Percentiles rank a stretch among this genome's conserved stretches.
phyloP scores from a whole-genome alignment of 331 rosid genomes.

The Erythrophleum ivorense region DNA sequence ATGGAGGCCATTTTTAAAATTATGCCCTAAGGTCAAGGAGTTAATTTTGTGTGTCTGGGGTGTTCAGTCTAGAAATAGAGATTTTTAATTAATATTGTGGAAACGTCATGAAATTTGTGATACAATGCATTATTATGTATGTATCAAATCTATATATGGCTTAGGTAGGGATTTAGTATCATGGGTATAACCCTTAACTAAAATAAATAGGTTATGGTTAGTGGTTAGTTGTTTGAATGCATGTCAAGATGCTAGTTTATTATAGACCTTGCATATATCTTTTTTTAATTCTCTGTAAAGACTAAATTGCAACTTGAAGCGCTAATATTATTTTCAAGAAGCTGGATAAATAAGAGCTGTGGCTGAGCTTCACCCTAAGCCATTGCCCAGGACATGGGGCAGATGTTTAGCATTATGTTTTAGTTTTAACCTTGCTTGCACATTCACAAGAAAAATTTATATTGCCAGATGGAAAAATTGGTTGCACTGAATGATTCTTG shows the following conservation, averaged over 20 bases:
- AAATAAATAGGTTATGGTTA: background rate
- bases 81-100: background rate
- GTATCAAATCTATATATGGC: background rate
- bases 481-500: constrained; percentile 1
- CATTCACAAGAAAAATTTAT: constrained; percentile 2
- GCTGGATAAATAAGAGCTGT: background rate
- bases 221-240: background rate
- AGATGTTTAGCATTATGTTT: background rate
- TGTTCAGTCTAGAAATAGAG: background rate
- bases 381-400: constrained; percentile 6
- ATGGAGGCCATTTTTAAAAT: constrained; percentile 21
- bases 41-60: background rate
- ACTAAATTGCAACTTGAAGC: background rate
- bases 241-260: background rate
- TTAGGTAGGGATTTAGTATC: background rate
- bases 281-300: background rate
- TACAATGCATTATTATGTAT: constrained; percentile 7
- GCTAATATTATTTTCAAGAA: background rate
- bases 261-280: background rate
- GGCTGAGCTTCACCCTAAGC: constrained; percentile 1
- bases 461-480: background rate
- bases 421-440: constrained; percentile 14
- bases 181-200: constrained; percentile 15
- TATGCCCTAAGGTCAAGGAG: constrained; percentile 21
- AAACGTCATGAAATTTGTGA: constrained; percentile 2